Evolutionary conservation across 1,284 basidiomycete species (phyloP), one percentile per base, ranked within the genome.

Genomic region (Ustilago hordei): DNA sequence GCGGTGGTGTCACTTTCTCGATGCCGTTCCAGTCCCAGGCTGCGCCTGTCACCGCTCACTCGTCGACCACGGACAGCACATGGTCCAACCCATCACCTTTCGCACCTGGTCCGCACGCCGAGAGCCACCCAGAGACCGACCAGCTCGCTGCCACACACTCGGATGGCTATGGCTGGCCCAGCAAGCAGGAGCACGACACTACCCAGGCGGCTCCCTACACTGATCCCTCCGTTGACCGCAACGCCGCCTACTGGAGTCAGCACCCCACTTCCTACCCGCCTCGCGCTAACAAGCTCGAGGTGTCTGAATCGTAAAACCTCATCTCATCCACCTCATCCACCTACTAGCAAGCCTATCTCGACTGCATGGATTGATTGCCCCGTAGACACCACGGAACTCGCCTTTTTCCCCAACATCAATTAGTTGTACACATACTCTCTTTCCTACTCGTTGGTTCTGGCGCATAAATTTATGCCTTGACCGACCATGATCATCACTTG

Each of bases 131-230:
- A 1, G 59, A 60, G 34, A 61, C 67, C 23, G 70, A 77, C 19
- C 53, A 69, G 38, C 70, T 69, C 2, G 48, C 57, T 2, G 53
- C 64, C 1, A 41, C 66, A 13, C 75, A 77, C 47, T 34, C 62
- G 35, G 75, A 73, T 41, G 66, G 66, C 53, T 78, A 78, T 53
- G 66, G 70, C 36, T 78, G 75, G 75, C 64, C 75, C 19, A 55
- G 57, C 43, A 78, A 78, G 68, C 75, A 78, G 87, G 47, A 89
- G 88, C 69, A 90, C 91, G n/a, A 86, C 84, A 65, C 87, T 84
- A 43, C 90, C 90, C 53, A 65, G 48, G 17, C 75, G 23, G 62
- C 62, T n/a, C 36, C 69, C 12, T 69, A 72, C 60, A n/a, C 55
- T 31, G 69, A 76, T 39, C 54, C 65, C 31, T 48, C 68, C 2